Evolutionary conservation across 495 filamentous ascomycete genomes (phyloP), one percentile per base, ranked within the genome.

Genomic region (Xylaria venustula): DNA sequence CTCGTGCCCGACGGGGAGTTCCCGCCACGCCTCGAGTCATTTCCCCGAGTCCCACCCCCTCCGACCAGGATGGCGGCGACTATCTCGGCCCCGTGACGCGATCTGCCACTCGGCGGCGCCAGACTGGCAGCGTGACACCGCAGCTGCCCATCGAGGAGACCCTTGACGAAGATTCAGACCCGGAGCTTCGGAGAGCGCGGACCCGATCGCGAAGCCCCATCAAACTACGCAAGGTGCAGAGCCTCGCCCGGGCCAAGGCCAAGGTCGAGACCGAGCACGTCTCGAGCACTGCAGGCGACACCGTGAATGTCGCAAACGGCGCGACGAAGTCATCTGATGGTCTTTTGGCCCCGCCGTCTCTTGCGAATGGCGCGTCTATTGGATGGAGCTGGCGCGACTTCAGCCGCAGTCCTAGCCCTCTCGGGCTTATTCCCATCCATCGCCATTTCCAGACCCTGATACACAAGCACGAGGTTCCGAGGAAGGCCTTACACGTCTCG

Each of bases 361-460:
- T 81, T 6, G 70, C 78, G 12, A 77, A 80, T 8, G 70, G 71
- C 50, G 67, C 73, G 30, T 81, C 77, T 26, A 32, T 34, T 23
- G 40, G 47, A 25, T 86, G 88, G 71, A 85, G 79, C 67, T 93
- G 90, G 87, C 84, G 88, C 36, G 87, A 90, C 66, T 77, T 97
- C 66, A 95, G 91, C 56, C 84, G 94, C 61, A 93, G 89, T 56
- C 94, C 94, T 2, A 92, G 88, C 58, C 94, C 94, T 4, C 81
- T 98, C 14, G 94, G 95, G 19, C 83, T 99, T 6, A 99, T 99
- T 61, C 94, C 94, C 22, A 92, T 98, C 65, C 94, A 99, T 71
- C 79, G 84, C 47, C 81, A 85, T 64, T 92, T 87, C 79, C 77
- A 86, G 60, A 82, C 77, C 5, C 86, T 92, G 57, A 86, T 90